Evolutionary conservation across 306 rosid genomes (phyloP).

Genomic region (Senna tora): DNA sequence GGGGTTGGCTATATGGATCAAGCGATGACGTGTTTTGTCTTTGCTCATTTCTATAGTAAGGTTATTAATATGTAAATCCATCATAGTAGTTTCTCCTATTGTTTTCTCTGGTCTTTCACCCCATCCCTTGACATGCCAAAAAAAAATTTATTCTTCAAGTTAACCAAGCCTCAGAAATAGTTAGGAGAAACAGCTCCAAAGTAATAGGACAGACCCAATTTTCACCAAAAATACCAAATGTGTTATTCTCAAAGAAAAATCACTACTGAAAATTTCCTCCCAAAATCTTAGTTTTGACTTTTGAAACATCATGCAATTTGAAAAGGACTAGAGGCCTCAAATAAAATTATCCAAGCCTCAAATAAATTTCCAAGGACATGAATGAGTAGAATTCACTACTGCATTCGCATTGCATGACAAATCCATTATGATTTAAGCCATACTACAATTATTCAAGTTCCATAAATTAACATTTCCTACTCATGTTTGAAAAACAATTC

Average conservation of each 20-base stretch:
- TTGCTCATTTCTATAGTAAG: no score
- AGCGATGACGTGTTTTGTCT: no score
- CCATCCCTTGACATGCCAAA: no score
- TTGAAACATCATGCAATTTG: background rate
- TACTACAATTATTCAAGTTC: conserved; percentile 16
- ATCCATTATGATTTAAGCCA: background rate
- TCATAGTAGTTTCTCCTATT: no score
- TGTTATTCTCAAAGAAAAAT: background rate
- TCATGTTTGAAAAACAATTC: conserved; percentile 3
- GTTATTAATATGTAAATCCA: no score
- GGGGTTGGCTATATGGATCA: no score
- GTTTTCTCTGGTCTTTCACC: no score
- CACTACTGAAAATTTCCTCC: background rate
- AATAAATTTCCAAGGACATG: background rate
- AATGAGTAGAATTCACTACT: background rate
- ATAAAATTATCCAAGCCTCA: background rate
- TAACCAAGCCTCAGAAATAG: background rate
- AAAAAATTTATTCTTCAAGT: background rate
- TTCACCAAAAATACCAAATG: background rate
- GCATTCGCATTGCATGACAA: background rate
- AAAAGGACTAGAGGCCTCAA: conserved; percentile 6
- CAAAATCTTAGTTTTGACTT: background rate
- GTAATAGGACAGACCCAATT: background rate
- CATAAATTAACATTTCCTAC: background rate
- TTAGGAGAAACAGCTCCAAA: background rate